These are phyloP conservation scores for Cladosporium sp. DNA, from an alignment of 2,329 filamentous ascomycete species.

Conservation along the genomic window DNA sequence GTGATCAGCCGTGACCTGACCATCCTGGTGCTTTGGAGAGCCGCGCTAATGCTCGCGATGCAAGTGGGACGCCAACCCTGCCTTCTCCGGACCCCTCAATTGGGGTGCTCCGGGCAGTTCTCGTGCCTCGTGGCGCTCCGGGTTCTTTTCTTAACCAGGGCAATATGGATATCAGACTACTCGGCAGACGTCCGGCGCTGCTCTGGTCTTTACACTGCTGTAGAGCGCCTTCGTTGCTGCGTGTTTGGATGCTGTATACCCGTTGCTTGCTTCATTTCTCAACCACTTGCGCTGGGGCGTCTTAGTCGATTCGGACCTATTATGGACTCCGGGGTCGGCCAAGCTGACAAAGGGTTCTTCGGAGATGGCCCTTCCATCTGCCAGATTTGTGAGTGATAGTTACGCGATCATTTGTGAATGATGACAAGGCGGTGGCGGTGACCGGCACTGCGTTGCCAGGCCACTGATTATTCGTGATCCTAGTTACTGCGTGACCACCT, in stretches of 20 bases:
- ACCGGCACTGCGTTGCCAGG: neutral
- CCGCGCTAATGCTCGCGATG: conserved; percentile 13
- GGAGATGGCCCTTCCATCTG: conserved; percentile 8
- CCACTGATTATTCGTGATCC: neutral
- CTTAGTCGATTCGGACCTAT: conserved; percentile 25
- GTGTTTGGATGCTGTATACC: conserved; percentile 4
- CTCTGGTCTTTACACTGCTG: neutral
- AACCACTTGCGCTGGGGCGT: conserved; percentile 19
- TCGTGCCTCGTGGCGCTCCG: conserved; percentile 19
- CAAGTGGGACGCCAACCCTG: conserved; percentile 16
- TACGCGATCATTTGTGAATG: conserved; percentile 8
- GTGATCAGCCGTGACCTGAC: conserved; percentile 10
- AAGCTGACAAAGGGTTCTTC: conserved; percentile 22
- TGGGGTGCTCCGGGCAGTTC: conserved; percentile 11
- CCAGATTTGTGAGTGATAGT: conserved; percentile 9
- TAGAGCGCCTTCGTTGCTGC: conserved; percentile 10
- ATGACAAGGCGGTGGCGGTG: conserved; percentile 8
- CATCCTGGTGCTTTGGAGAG: conserved; percentile 4
- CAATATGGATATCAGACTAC: conserved; percentile 26
- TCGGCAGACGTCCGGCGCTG: conserved; percentile 8
- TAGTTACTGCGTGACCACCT: neutral
- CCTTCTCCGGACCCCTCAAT: conserved; percentile 20
- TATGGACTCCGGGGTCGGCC: conserved; percentile 22
- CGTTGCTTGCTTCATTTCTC: conserved; percentile 6
- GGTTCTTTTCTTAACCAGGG: conserved; percentile 20